Percentiles rank a stretch among this genome's conserved stretches.
Conservation (phyloP, 2,329 filamentous ascomycete genomes). For the Alternaria sp. region DNA sequence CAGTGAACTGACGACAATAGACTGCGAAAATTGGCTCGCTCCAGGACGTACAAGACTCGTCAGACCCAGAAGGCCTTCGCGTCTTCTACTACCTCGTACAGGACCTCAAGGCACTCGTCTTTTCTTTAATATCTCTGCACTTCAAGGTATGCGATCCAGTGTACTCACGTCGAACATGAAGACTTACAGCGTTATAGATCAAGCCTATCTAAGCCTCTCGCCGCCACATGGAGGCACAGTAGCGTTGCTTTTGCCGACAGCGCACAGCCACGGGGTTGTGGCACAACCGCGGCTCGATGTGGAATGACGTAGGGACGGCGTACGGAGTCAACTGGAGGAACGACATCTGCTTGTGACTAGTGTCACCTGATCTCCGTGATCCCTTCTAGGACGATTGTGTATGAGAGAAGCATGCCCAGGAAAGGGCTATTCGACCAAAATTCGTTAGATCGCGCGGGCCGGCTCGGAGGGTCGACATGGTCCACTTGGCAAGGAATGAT, state of each 20-base stretch:
- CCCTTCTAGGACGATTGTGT: background rate
- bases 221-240: background rate
- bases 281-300: background rate
- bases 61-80: slow-evolving; percentile 91
- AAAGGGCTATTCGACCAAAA: background rate
- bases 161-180: background rate
- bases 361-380: background rate
- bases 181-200: slow-evolving; percentile 56
- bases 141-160: slow-evolving; percentile 72
- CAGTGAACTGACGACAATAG: slow-evolving; percentile 55
- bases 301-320: background rate
- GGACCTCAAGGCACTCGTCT: slow-evolving; percentile 94
- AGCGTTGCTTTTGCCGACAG: background rate
- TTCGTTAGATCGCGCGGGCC: background rate
- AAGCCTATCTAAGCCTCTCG: slow-evolving; percentile 68
- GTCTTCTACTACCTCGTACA: slow-evolving; percentile 99
- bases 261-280: background rate
- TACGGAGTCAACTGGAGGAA: background rate
- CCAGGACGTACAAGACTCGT: slow-evolving; percentile 94
- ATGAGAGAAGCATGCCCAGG: background rate
- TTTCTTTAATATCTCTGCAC: slow-evolving; percentile 93
- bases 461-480: background rate
- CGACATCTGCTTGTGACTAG: background rate
- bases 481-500: background rate
- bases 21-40: slow-evolving; percentile 98